Evolutionary conservation across 176 grass and related monocot species (phyloP).

Genomic region (Secale cereale): DNA sequence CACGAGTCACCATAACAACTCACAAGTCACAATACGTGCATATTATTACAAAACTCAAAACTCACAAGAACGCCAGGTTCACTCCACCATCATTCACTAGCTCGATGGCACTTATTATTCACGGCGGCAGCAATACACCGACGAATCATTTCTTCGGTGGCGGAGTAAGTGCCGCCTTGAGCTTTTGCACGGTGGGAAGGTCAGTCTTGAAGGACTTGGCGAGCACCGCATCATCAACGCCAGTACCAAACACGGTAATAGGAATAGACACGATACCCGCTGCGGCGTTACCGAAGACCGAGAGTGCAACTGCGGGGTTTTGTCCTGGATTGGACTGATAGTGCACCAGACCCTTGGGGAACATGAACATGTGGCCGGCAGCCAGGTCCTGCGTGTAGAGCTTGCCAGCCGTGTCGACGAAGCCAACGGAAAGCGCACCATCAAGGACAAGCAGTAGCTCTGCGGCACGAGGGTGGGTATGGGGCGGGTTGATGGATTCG

Average conservation of each 20-base stretch:
- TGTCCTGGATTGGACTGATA: slow-evolving; percentile 25
- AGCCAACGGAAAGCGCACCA: slow-evolving; percentile 9
- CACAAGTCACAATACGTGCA: no score
- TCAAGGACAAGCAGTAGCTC: background rate
- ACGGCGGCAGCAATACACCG: no score
- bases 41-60: no score
- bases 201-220: slow-evolving; percentile 35
- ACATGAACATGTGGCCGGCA: slow-evolving; percentile 38
- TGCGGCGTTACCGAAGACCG: slow-evolving; percentile 35
- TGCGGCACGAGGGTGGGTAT: background rate
- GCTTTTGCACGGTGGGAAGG: background rate
- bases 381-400: slow-evolving; percentile 24
- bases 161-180: background rate
- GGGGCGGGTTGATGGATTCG: slow-evolving; percentile 34
- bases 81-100: no score
- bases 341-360: slow-evolving; percentile 46
- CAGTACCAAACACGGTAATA: background rate
- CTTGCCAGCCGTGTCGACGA: slow-evolving; percentile 29
- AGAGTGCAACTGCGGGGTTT: slow-evolving; percentile 4
- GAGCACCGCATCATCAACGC: slow-evolving; percentile 21
- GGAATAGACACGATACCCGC: slow-evolving; percentile 33
- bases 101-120: no score
- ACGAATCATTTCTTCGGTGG: background rate
- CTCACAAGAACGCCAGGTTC: no score
- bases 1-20: no score